A percentile compares a stretch with the other conserved stretches of the same genome.
Conservation (phyloP, 1,284 basidiomycete species). For the Mrakiaceae sp. region DNA sequence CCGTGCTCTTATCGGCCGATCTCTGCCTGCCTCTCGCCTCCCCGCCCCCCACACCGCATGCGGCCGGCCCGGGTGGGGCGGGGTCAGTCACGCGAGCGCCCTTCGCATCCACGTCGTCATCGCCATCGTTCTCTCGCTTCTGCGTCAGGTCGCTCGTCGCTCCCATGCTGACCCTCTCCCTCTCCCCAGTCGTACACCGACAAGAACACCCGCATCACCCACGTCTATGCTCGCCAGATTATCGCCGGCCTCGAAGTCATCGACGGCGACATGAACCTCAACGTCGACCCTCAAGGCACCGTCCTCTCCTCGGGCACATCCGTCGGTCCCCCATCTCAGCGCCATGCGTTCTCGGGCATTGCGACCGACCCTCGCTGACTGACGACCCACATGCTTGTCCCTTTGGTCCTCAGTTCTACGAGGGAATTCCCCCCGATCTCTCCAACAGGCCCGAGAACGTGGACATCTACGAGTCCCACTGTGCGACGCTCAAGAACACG, state of each 20-base stretch:
- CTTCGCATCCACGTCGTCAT: not conserved
- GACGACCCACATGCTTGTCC: slow-evolving; percentile 2
- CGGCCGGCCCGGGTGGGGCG: no score
- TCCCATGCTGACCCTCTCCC: slow-evolving; percentile 29
- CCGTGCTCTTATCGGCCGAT: no score
- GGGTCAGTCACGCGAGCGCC: not conserved
- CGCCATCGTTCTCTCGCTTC: slow-evolving; percentile 18
- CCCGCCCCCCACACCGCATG: slow-evolving; percentile 24
- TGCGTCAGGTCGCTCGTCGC: not conserved
- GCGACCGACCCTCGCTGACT: not conserved
- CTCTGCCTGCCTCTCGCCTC: slow-evolving; percentile 18
- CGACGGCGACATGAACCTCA: slow-evolving; percentile 81
- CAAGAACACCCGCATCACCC: slow-evolving; percentile 64
- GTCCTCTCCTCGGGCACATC: slow-evolving; percentile 72
- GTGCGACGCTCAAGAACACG: slow-evolving; percentile 3
- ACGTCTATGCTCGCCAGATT: slow-evolving; percentile 70
- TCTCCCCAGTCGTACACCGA: slow-evolving; percentile 72
- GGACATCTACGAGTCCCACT: slow-evolving; percentile 1
- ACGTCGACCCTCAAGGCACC: slow-evolving; percentile 58
- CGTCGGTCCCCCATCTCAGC: slow-evolving; percentile 39
- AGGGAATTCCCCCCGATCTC: slow-evolving; percentile 34
- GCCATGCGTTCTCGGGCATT: not conserved
- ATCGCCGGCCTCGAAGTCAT: slow-evolving; percentile 72
- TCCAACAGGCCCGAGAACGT: not conserved
- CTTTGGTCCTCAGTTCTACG: slow-evolving; percentile 46